Evolutionary conservation across 805 yeast genomes (phyloP), one percentile per base, ranked within the genome.

Genomic region (Teunomyces atbi): DNA sequence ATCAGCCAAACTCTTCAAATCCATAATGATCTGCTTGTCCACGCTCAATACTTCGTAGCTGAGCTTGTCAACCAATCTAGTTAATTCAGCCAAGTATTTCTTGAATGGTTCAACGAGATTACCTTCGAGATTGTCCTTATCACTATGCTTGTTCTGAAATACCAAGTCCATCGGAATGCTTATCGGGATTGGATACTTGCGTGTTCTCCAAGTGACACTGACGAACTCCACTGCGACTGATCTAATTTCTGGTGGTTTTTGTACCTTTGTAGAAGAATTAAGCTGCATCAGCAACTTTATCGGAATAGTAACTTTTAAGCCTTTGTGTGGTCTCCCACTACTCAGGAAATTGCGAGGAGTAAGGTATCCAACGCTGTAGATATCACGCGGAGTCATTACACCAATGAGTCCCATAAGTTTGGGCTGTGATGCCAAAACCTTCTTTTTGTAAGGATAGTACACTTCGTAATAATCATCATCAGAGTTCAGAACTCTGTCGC

Each of bases 131-230:
- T 48, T 47, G 36, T 61, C 67, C 26, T 46, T 47, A n/a, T 45
- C 49, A 11, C 41, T 44, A 8, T 28, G 21, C 34, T 36, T 42
- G 37, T 61, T 66, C 28, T 55, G 54, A 51, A 62, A 68, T 0
- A 70, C 47, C 20, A 65, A 54, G 36, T 64, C 70, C 47, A 63
- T 69, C 38, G 63, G 61, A 16, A 71, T 46, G 49, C 69, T 75
- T 6, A 71, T 51, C 1, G 77, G 75, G 8, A 71, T 68, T 4
- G 72, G 68, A 28, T 58, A 54, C 48, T 66, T 62, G 18, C 62
- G 58, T 2, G 75, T 64, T 38, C 65, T 54, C 34, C 61, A 55
- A 13, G 75, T 64, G 16, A 64, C 44, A 0, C 61, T 69, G 7
- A 62, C 59, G 36, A 71, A 57, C 36, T 68, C 74, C 1, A 61